Base-by-base conservation (phyloP, 2,329 filamentous ascomycete genomes). In the Ilyonectria robusta region DNA sequence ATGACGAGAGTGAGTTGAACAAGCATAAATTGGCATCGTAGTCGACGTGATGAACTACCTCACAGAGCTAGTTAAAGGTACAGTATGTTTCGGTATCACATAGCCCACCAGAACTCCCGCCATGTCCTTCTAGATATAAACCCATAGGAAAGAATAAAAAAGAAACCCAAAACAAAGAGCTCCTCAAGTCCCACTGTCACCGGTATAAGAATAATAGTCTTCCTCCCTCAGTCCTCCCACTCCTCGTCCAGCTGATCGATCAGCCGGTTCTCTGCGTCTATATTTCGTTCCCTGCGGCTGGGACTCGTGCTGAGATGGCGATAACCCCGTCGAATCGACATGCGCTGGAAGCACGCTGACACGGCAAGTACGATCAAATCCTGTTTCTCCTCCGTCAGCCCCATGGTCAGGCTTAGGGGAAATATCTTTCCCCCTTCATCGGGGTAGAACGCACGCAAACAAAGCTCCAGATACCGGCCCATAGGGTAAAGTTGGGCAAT, bases 191-290 rank as follows among this genome's bases (percentile, higher is more conserved):
- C 29, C 23, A 40, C 56, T 54, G 46, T 17, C 23, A 35, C 48
- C 51, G 46, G 58, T 42, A 35, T 57, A 62, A 67, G 37, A 15
- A 46, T 60, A 59, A 37, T 21, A 47, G 61, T 76, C 6, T 50
- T 33, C 13, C 23, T 19, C 44, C 19, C 33, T 67, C 26, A 91
- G 70, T 97, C 95, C 74, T 98, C 95, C 95, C 95, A 98, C 79
- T 98, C 95, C 80, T 98, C 95, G 76, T 98, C 96, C 66, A 98
- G 85, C 81, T 98, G 94, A 80, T 98, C 95, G 79, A 99, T 98
- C 74, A 98, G 83, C 70, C 94, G 86, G 80, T 98, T 98, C 82
- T 98, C 96, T 62, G 94, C 95, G 66, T 98, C 95, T 62, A 86
- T 80, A 75, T 84, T 84, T 72, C 85, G 78, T 67, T 83, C 81